Percentiles rank a stretch among this genome's conserved stretches.
phyloP scores from a whole-genome alignment of 768 basidiomycete genomes.

The Tricholomella constricta region DNA sequence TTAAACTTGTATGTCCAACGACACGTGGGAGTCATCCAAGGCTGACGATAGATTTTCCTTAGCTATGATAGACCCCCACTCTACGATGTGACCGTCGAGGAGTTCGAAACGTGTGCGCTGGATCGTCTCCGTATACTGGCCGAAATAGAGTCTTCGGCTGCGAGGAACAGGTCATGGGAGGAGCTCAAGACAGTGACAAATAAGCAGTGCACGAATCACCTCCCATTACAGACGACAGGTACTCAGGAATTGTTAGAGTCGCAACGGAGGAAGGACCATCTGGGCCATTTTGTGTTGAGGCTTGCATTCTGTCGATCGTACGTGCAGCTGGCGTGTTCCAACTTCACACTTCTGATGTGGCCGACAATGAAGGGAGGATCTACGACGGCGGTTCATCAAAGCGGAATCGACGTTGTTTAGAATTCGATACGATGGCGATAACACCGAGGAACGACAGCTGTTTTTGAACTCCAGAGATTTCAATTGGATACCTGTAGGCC shows the following conservation, averaged over 20 bases:
- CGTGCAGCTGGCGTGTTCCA: conserved; percentile 34
- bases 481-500: conserved; percentile 60
- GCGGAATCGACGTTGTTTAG: conserved; percentile 86
- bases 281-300: conserved; percentile 92
- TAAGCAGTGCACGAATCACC: conserved; percentile 70
- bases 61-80: conserved; percentile 88
- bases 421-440: conserved; percentile 74
- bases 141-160: conserved; percentile 88
- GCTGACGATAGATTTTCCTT: conserved; percentile 8
- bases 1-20: conserved; percentile 72
- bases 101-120: conserved; percentile 91
- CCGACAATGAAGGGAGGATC: conserved; percentile 68
- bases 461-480: conserved; percentile 72
- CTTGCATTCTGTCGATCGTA: conserved; percentile 97
- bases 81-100: conserved; percentile 90
- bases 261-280: conserved; percentile 80
- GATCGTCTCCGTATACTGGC: conserved; percentile 85
- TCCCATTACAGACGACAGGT: conserved; percentile 67
- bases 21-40: neutral
- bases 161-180: conserved; percentile 79
- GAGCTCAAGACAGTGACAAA: conserved; percentile 69
- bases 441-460: conserved; percentile 51
- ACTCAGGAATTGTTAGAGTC: conserved; percentile 51
- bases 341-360: neutral
- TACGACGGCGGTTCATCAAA: conserved; percentile 85